Percentiles rank a stretch among this genome's conserved stretches.
phyloP scores from a whole-genome alignment of 2,329 filamentous ascomycete species.

The Colletotrichum orchidophilum region DNA sequence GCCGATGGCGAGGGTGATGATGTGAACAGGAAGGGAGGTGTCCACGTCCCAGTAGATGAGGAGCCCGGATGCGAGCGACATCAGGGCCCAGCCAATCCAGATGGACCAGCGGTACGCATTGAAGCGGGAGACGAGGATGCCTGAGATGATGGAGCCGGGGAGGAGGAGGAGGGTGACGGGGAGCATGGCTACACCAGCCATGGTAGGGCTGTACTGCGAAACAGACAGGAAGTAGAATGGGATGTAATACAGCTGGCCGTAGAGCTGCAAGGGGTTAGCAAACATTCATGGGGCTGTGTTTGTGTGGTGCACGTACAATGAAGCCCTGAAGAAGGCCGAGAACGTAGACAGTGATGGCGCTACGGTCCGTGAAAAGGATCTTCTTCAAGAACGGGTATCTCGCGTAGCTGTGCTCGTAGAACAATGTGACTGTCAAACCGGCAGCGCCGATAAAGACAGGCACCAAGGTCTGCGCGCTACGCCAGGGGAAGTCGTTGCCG shows the following conservation, averaged over 20 bases:
- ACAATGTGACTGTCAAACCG: constrained; percentile 47
- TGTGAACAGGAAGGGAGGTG: constrained; percentile 30
- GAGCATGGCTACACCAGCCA: constrained; percentile 47
- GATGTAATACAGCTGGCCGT: constrained; percentile 45
- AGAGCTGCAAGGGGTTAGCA: constrained; percentile 34
- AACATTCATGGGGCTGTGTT: background rate
- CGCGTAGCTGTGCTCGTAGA: constrained; percentile 48
- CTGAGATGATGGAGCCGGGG: constrained; percentile 44
- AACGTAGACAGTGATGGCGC: constrained; percentile 42
- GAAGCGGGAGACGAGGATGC: constrained; percentile 42
- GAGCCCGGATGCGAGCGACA: constrained; percentile 30
- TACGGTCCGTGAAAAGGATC: constrained; percentile 41
- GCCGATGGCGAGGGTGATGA: constrained; percentile 31
- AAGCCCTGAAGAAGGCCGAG: constrained; percentile 45
- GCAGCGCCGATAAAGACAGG: constrained; percentile 54
- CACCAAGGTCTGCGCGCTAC: constrained; percentile 47
- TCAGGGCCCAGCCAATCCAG: constrained; percentile 46
- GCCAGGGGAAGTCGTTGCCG: constrained; percentile 55
- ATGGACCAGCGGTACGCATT: constrained; percentile 50
- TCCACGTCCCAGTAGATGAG: constrained; percentile 33
- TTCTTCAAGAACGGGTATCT: constrained; percentile 44
- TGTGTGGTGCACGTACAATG: constrained; percentile 38
- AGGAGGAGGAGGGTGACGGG: constrained; percentile 44
- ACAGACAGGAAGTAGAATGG: constrained; percentile 51
- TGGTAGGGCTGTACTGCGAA: constrained; percentile 42